Base-by-base conservation (phyloP, 192 early-diverging fungal genomes). In the Gryganskiella cystojenkinii region DNA sequence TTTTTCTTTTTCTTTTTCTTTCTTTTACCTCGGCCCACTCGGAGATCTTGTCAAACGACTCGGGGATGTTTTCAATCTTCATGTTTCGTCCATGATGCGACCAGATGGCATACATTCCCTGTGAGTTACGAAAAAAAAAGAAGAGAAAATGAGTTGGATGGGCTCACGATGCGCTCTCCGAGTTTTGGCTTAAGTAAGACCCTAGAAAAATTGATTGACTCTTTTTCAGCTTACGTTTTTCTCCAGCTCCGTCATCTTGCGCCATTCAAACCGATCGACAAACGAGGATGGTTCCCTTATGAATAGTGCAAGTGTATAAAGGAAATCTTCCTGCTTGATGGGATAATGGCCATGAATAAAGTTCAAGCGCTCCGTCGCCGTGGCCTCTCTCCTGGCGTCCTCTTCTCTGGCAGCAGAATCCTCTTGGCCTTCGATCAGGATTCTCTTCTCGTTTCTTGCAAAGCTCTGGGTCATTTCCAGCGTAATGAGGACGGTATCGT, bases 261-360 rank as follows among this genome's bases (percentile, higher is more conserved):
- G 50, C 80, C 81, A 84, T 33, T 82, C 82, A 25, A 54, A 84
- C 1, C 24, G 15, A 20, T 72, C 53, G 22, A 84, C 49, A 53
- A 74, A 80, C 19, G 49, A 42, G 35, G 71, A 46, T 17, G 82
- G 82, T 19, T 72, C 71, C 1, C 33, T 11, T 17, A 83, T 59
- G 45, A 84, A 84, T 27, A 79, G 28, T 0, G 67, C 57, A 24
- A 84, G 49, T 2, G 69, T 82, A 44, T 80, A 84, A 17, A 84
- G 60, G 24, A 71, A 83, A 34, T 84, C 82, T 4, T 63, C 82
- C 19, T 84, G 71, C n/a, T 43, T 61, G 42, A 84, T 84, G 44
- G 47, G 40, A 27, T 84, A 83, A 34, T 82, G 73, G 1, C 66
- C 65, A 52, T 84, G 82, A 19, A 84, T 49, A 31, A 72, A 69